These are phyloP conservation scores for Boletellus deceptivus DNA, from an alignment of 1,284 basidiomycete genomes.

Conservation along the genomic window DNA sequence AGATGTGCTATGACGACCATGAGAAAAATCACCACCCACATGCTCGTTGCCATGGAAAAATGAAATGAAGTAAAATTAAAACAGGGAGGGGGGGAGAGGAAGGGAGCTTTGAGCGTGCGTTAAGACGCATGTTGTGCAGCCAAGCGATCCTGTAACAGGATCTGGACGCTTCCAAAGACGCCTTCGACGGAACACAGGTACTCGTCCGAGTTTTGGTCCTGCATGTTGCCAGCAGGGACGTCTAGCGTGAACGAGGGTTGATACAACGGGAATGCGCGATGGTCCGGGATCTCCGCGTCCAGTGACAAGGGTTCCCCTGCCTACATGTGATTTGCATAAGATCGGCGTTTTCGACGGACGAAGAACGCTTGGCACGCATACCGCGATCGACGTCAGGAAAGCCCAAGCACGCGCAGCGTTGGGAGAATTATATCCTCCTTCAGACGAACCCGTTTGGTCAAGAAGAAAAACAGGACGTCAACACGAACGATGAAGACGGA, in stretches of 20 bases:
- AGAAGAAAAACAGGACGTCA: background rate
- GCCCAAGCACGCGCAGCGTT: constrained; percentile 87
- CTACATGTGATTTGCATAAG: constrained; percentile 33
- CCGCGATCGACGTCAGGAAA: constrained; percentile 72
- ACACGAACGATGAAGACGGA: background rate
- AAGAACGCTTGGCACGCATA: constrained; percentile 26
- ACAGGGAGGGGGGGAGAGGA: no score
- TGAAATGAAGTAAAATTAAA: no score
- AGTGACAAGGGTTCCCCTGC: constrained; percentile 50
- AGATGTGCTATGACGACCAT: background rate
- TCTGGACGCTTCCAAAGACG: constrained; percentile 24
- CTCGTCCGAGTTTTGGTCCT: constrained; percentile 65
- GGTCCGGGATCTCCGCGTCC: constrained; percentile 70
- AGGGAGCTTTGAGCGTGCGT: no score
- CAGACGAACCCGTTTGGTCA: no score
- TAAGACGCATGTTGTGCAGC: background rate
- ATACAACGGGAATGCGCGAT: constrained; percentile 66
- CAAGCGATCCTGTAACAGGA: constrained; percentile 16
- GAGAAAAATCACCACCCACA: no score
- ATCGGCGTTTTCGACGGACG: background rate
- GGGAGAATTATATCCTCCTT: constrained; percentile 78
- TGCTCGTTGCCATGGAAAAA: no score
- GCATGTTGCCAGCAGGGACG: constrained; percentile 66
- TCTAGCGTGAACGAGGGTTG: constrained; percentile 80
- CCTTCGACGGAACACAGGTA: constrained; percentile 43